These are phyloP conservation scores for Chlorella variabilis DNA, from an alignment of 163 green algal genomes.

Conservation along the genomic window DNA sequence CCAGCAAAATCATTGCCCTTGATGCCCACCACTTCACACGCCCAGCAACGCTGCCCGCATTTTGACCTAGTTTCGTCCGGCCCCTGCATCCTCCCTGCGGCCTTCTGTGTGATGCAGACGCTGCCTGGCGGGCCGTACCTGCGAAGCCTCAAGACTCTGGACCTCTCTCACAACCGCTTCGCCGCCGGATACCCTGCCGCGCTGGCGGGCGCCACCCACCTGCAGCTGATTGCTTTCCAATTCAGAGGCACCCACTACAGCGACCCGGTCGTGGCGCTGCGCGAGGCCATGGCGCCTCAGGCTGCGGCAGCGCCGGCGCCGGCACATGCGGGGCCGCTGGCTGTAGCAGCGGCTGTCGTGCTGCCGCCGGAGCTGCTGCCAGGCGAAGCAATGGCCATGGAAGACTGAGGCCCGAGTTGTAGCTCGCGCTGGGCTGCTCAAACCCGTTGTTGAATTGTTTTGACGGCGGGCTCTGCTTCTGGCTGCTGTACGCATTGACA, in stretches of 20 bases:
- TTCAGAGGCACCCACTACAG: slow-evolving; percentile 24
- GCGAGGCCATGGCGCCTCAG: no score
- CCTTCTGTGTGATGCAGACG: slow-evolving; percentile 10
- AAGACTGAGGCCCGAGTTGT: background rate
- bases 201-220: background rate
- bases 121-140: slow-evolving; percentile 25
- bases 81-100: background rate
- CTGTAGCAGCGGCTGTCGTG: no score
- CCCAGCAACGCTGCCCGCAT: no score
- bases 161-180: slow-evolving; percentile 35
- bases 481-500: no score
- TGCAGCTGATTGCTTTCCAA: slow-evolving; percentile 9
- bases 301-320: no score
- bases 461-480: background rate
- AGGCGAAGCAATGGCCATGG: background rate
- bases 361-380: no score
- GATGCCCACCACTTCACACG: no score
- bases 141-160: slow-evolving; percentile 4
- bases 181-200: background rate
- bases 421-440: background rate
- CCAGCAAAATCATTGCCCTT: no score
- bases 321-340: no score
- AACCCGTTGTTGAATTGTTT: no score
- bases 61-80: no score
- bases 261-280: no score